Percentiles rank a stretch among this genome's conserved stretches.
Evolutionary conservation across 208 protist genomes (phyloP).

Genomic region (Endotrypanum monterogeii): DNA sequence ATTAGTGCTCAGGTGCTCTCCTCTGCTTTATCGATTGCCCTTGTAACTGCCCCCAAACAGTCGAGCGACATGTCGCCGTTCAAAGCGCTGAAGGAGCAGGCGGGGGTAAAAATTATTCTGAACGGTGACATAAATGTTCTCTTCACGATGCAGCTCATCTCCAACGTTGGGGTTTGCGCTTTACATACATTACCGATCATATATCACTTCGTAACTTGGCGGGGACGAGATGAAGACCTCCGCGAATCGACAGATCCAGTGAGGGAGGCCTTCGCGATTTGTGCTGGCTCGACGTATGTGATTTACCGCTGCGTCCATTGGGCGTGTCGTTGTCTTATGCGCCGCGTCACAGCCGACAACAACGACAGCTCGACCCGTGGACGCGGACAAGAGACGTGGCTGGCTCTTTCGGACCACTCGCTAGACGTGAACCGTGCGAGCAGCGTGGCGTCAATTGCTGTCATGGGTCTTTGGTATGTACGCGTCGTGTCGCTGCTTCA

Average conservation of each 20-base stretch:
- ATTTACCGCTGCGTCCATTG: slow-evolving; percentile 57
- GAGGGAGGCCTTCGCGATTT: slow-evolving; percentile 71
- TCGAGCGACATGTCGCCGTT: slow-evolving; percentile 25
- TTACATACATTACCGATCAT: slow-evolving; percentile 84
- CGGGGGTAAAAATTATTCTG: slow-evolving; percentile 48
- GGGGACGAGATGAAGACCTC: slow-evolving; percentile 39
- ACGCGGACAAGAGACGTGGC: slow-evolving; percentile 30
- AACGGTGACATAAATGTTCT: slow-evolving; percentile 74
- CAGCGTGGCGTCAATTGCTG: slow-evolving; percentile 36
- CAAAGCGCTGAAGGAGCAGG: slow-evolving; percentile 34
- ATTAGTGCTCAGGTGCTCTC: slow-evolving; percentile 76
- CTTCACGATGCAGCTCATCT: slow-evolving; percentile 72
- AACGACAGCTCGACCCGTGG: background rate
- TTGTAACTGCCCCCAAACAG: slow-evolving; percentile 49
- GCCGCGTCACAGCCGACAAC: slow-evolving; percentile 32
- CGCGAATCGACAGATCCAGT: slow-evolving; percentile 43
- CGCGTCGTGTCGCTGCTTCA: slow-evolving; percentile 59
- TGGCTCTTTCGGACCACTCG: slow-evolving; percentile 21
- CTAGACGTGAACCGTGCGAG: slow-evolving; percentile 39
- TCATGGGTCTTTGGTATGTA: slow-evolving; percentile 68
- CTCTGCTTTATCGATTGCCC: slow-evolving; percentile 48
- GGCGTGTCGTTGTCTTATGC: slow-evolving; percentile 39
- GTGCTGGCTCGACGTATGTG: slow-evolving; percentile 61
- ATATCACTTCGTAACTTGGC: slow-evolving; percentile 46
- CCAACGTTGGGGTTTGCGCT: slow-evolving; percentile 53